Conservation (phyloP, 352 stramenopile species). For the Phytophthora pini region DNA sequence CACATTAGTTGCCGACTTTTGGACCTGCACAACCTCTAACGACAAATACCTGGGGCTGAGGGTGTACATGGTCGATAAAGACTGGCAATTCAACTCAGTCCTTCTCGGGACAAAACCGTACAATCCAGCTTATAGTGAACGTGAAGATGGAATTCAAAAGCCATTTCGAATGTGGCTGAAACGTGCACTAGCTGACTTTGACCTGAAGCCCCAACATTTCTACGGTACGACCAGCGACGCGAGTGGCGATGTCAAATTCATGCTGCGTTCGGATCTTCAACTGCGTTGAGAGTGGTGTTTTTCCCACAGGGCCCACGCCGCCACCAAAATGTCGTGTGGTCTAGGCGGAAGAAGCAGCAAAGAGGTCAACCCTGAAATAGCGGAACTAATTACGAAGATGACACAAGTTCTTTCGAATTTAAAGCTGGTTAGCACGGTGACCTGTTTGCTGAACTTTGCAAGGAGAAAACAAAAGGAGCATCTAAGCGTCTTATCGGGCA, state of each 20-base stretch:
- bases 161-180: conserved; percentile 24
- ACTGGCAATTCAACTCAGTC: conserved; percentile 26
- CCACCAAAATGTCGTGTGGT: conserved; percentile 35
- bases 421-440: conserved; percentile 3
- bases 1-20: conserved; percentile 25
- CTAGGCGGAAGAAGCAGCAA: conserved; percentile 14
- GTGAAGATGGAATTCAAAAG: conserved; percentile 18
- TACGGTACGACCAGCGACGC: conserved; percentile 29
- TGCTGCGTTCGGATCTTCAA: conserved; percentile 20
- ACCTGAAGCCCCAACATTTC: conserved; percentile 13
- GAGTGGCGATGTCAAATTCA: conserved; percentile 23
- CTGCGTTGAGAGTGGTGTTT: conserved; percentile 34
- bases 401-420: conserved; percentile 6
- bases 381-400: conserved; percentile 18
- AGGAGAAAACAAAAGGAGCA: conserved; percentile 9
- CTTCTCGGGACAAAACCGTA: conserved; percentile 22
- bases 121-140: conserved; percentile 10
- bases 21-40: conserved; percentile 3
- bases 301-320: conserved; percentile 24
- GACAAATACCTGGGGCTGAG: conserved; percentile 27
- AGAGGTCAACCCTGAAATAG: conserved; percentile 25
- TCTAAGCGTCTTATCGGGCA: conserved; percentile 18
- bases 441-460: conserved; percentile 22
- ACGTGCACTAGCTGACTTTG: conserved; percentile 28
- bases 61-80: conserved; percentile 28